These are phyloP conservation scores for Glycine latifolia DNA, from an alignment of 306 rosid species.

Conservation along the genomic window DNA sequence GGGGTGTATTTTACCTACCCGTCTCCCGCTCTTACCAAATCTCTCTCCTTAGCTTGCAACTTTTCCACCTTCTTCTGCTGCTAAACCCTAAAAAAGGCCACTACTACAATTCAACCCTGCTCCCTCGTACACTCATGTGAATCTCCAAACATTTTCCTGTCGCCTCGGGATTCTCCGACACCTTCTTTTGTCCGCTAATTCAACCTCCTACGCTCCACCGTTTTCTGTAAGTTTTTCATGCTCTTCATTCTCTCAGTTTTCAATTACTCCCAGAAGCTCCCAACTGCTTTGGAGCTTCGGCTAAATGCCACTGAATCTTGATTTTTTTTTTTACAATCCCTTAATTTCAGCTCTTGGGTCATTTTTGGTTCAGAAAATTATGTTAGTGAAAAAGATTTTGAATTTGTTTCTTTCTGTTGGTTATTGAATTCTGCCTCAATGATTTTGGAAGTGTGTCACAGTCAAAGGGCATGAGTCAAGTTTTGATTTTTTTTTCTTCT, in stretches of 20 bases:
- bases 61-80: background rate
- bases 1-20: background rate
- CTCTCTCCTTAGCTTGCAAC: background rate
- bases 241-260: background rate
- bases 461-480: background rate
- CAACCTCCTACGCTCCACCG: background rate
- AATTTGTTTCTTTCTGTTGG: constrained; percentile 3
- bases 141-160: constrained; percentile 12
- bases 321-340: constrained; percentile 12
- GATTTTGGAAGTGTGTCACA: background rate
- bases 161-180: constrained; percentile 36
- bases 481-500: background rate
- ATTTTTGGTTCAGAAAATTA: background rate
- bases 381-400: constrained; percentile 6
- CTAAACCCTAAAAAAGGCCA: constrained; percentile 41
- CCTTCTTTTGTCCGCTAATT: background rate
- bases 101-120: background rate
- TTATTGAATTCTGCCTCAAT: background rate
- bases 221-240: background rate
- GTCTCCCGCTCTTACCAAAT: constrained; percentile 51
- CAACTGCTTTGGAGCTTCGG: constrained; percentile 29
- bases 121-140: background rate
- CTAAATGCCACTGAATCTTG: constrained; percentile 13
- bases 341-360: constrained; percentile 29
- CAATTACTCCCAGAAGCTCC: background rate